Conservation (phyloP, 192 early-diverging fungal genomes). For the Funneliformis geosporum region DNA sequence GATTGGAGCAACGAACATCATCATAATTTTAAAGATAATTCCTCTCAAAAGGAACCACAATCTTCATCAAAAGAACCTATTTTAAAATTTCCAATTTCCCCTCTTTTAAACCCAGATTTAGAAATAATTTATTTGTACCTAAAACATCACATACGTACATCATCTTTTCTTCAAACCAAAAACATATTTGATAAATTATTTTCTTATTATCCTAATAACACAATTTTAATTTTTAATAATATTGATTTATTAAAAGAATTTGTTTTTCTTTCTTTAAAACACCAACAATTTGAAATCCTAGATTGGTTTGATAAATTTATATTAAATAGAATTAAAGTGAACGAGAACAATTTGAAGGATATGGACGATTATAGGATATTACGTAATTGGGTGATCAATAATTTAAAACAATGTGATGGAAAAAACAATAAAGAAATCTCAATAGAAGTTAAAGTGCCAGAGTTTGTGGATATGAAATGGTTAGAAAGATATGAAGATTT, state of each 20-base stretch:
- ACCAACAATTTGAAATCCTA: not conserved
- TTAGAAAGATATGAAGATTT: too few relatives aligned
- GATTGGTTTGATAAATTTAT: not conserved
- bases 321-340: not conserved
- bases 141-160: too few relatives aligned
- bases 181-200: not conserved
- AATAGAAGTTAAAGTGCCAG: too few relatives aligned
- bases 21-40: not conserved
- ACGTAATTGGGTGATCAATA: too few relatives aligned
- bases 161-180: not conserved
- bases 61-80: not conserved
- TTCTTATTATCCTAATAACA: too few relatives aligned
- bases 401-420: too few relatives aligned
- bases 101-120: too few relatives aligned
- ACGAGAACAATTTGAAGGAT: too few relatives aligned
- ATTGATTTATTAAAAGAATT: conserved; percentile 15
- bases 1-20: conserved; percentile 7
- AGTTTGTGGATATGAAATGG: too few relatives aligned
- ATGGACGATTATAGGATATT: too few relatives aligned
- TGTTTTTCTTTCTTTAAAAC: not conserved
- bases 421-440: too few relatives aligned
- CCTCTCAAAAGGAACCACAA: not conserved
- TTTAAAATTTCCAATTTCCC: not conserved
- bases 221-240: not conserved
- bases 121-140: too few relatives aligned